Percentiles rank a stretch among this genome's conserved stretches.
Evolutionary conservation across 2,329 filamentous ascomycete species (phyloP).

Genomic region (Immersiporthe knoxdaviesiana): DNA sequence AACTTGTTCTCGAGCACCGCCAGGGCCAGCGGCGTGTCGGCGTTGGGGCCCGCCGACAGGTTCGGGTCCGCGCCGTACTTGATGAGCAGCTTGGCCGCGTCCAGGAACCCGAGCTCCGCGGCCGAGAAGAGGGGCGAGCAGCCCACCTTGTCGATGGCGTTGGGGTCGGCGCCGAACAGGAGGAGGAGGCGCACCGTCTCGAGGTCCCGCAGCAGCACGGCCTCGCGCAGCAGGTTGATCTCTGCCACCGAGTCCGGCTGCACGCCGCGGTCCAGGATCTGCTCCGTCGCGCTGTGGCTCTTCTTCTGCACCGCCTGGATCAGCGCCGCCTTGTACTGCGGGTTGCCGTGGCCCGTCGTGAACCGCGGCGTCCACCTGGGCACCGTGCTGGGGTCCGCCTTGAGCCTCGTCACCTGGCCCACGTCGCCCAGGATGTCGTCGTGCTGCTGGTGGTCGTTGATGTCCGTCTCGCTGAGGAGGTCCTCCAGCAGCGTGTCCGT

Average conservation of each 20-base stretch:
- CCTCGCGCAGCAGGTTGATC: slow-evolving; percentile 55
- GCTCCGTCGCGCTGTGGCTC: slow-evolving; percentile 60
- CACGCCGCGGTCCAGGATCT: slow-evolving; percentile 61
- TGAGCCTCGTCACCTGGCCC: slow-evolving; percentile 51
- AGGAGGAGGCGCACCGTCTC: slow-evolving; percentile 60
- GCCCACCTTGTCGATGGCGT: slow-evolving; percentile 52
- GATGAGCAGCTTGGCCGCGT: slow-evolving; percentile 61
- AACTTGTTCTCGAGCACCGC: slow-evolving; percentile 56
- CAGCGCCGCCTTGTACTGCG: slow-evolving; percentile 52
- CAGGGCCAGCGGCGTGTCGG: slow-evolving; percentile 58
- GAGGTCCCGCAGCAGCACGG: slow-evolving; percentile 53
- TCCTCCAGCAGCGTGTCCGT: slow-evolving; percentile 42
- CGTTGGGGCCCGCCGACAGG: slow-evolving; percentile 45
- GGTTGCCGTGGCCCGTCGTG: slow-evolving; percentile 45
- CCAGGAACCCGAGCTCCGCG: slow-evolving; percentile 56
- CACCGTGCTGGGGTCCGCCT: slow-evolving; percentile 54
- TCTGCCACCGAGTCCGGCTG: slow-evolving; percentile 53
- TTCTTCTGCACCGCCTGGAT: slow-evolving; percentile 58
- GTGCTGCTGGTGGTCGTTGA: slow-evolving; percentile 36
- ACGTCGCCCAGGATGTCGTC: slow-evolving; percentile 32
- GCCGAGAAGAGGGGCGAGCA: slow-evolving; percentile 55
- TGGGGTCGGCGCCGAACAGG: slow-evolving; percentile 61
- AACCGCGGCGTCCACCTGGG: slow-evolving; percentile 56
- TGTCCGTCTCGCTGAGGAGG: slow-evolving; percentile 42
- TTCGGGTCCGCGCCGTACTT: slow-evolving; percentile 60